phyloP scores from a whole-genome alignment of 1,284 basidiomycete genomes.

The Rhodofomes roseus region DNA sequence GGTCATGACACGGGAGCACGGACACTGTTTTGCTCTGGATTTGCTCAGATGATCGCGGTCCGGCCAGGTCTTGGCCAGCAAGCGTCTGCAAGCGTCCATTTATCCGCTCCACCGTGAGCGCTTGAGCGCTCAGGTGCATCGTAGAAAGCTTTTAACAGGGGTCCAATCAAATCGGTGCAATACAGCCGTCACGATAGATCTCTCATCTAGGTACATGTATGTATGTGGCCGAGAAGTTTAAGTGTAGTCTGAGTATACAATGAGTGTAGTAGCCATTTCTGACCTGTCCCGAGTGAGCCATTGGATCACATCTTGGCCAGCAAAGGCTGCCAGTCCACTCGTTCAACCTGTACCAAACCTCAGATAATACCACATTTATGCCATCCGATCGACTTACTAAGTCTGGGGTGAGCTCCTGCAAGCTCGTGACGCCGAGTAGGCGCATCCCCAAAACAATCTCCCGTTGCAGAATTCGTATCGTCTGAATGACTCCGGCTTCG shows the following conservation, averaged over 20 bases:
- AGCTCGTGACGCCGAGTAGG: constrained; percentile 69
- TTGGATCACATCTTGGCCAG: constrained; percentile 36
- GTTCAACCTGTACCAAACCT: constrained; percentile 43
- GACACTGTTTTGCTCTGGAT: not conserved
- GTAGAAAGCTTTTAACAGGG: no score
- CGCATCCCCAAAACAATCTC: constrained; percentile 83
- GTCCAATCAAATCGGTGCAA: no score
- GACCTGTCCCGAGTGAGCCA: no score
- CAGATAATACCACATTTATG: constrained; percentile 45
- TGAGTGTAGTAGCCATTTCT: no score
- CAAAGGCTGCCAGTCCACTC: constrained; percentile 62
- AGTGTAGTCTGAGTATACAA: no score
- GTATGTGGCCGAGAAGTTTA: no score
- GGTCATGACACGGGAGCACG: not conserved
- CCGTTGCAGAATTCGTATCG: constrained; percentile 69
- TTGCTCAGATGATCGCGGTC: not conserved
- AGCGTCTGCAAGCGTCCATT: not conserved
- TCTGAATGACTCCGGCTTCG: constrained; percentile 74
- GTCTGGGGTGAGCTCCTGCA: constrained; percentile 74
- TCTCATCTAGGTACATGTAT: no score
- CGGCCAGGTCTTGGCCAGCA: not conserved
- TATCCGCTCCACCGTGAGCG: no score
- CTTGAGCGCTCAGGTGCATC: no score
- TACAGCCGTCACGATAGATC: no score
- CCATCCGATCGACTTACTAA: constrained; percentile 51